Evolutionary conservation across 2,329 filamentous ascomycete genomes (phyloP).

Genomic region (Fusarium mundagurra): DNA sequence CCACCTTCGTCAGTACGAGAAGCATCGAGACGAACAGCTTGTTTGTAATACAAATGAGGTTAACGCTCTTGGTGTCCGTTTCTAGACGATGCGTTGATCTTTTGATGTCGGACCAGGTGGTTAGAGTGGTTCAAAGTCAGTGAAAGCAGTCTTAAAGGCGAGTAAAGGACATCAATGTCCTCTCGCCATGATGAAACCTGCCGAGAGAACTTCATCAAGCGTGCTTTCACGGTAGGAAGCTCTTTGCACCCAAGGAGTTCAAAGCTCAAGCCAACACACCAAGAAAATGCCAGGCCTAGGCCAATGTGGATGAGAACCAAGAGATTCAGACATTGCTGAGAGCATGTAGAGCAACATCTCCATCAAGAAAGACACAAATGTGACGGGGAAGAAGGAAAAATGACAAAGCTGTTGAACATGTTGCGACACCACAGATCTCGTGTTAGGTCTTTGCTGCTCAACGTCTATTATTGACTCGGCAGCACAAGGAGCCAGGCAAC

Average conservation of each 20-base stretch:
- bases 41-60: neutral
- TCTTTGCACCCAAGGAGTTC: neutral
- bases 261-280: neutral
- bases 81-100: neutral
- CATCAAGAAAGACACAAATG: neutral
- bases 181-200: neutral
- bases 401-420: neutral
- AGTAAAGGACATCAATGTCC: too few species aligned
- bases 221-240: neutral
- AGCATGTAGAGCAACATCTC: neutral
- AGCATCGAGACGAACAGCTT: neutral
- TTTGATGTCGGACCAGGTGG: neutral
- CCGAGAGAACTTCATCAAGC: neutral
- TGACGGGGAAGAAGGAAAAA: neutral
- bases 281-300: neutral
- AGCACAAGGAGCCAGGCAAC: neutral
- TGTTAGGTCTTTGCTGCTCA: neutral
- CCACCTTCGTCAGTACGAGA: neutral
- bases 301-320: neutral
- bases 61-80: neutral
- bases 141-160: neutral
- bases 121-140: neutral
- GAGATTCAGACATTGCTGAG: neutral
- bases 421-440: neutral
- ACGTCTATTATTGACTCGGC: neutral